phyloP scores from a whole-genome alignment of 2,329 filamentous ascomycete species.

The Drechslerella dactyloides region DNA sequence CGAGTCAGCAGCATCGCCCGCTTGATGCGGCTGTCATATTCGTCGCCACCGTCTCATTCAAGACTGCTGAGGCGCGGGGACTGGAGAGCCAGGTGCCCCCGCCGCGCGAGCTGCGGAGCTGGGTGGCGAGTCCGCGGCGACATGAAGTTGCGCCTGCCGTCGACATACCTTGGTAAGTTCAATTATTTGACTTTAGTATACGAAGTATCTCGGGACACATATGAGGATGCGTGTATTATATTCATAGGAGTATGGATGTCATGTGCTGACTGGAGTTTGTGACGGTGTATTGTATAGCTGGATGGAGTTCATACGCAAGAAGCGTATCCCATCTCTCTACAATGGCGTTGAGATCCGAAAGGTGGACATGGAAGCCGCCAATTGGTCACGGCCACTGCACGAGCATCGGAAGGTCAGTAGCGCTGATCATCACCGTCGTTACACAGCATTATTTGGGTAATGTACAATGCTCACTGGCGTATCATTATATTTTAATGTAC shows the following conservation, averaged over 20 bases:
- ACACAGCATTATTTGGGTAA: background rate
- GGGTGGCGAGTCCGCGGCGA: constrained; percentile 28
- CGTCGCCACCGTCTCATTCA: constrained; percentile 42
- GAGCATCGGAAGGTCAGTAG: constrained; percentile 36
- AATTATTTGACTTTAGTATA: background rate
- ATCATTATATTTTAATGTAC: constrained; percentile 1
- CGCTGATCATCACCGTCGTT: background rate
- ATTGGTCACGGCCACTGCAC: constrained; percentile 35
- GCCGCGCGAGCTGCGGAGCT: constrained; percentile 37
- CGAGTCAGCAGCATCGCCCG: constrained; percentile 38
- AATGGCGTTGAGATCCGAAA: constrained; percentile 41
- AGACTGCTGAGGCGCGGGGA: constrained; percentile 40
- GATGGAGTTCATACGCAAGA: constrained; percentile 29
- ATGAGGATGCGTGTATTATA: background rate
- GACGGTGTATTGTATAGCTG: constrained; percentile 4
- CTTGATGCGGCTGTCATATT: constrained; percentile 44
- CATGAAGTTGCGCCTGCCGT: constrained; percentile 38
- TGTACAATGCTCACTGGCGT: too few species aligned
- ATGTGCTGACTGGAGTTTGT: background rate
- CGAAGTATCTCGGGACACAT: too few species aligned
- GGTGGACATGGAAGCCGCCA: constrained; percentile 41
- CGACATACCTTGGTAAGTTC: constrained; percentile 40
- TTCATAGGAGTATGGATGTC: background rate
- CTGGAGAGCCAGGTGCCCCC: constrained; percentile 40
- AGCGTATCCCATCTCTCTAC: constrained; percentile 23